Conservation (phyloP, 345 rosid genomes). For the Arabis alpina region DNA sequence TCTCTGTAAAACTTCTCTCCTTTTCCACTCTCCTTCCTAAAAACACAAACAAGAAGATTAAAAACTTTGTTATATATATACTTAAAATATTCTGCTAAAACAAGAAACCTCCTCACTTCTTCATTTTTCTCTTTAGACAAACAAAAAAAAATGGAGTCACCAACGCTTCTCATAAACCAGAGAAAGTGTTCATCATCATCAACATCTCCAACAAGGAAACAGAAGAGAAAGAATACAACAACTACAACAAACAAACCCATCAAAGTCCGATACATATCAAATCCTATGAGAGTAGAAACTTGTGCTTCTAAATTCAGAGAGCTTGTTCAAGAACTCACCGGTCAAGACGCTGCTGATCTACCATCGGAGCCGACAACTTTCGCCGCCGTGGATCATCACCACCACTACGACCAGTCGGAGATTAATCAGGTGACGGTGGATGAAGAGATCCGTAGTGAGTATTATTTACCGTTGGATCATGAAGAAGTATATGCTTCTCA, state of each 20-base stretch:
- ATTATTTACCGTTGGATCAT: conserved; percentile 38
- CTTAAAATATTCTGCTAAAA: not conserved
- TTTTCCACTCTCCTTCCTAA: conserved; percentile 21
- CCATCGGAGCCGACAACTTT: conserved; percentile 30
- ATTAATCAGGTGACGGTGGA: conserved; percentile 32
- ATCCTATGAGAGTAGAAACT: conserved; percentile 74
- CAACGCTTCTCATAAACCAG: conserved; percentile 24
- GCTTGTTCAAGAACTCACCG: conserved; percentile 86
- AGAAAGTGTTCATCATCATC: conserved; percentile 23
- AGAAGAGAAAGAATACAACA: conserved; percentile 29
- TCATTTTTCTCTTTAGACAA: too few species aligned
- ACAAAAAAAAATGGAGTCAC: conserved; percentile 33
- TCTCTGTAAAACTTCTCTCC: conserved; percentile 14
- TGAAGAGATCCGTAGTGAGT: conserved; percentile 17
- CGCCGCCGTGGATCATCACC: conserved; percentile 18
- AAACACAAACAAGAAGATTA: not conserved
- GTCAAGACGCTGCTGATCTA: conserved; percentile 66
- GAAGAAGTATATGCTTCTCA: conserved; percentile 30
- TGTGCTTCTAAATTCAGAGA: conserved; percentile 78
- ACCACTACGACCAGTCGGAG: conserved; percentile 9
- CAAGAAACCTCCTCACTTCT: conserved; percentile 10
- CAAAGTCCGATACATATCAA: conserved; percentile 84
- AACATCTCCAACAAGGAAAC: conserved; percentile 28
- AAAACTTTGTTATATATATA: conserved; percentile 7
- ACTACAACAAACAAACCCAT: conserved; percentile 38